Evolutionary conservation across 768 basidiomycete genomes (phyloP).

Genomic region (Amanita muscaria): DNA sequence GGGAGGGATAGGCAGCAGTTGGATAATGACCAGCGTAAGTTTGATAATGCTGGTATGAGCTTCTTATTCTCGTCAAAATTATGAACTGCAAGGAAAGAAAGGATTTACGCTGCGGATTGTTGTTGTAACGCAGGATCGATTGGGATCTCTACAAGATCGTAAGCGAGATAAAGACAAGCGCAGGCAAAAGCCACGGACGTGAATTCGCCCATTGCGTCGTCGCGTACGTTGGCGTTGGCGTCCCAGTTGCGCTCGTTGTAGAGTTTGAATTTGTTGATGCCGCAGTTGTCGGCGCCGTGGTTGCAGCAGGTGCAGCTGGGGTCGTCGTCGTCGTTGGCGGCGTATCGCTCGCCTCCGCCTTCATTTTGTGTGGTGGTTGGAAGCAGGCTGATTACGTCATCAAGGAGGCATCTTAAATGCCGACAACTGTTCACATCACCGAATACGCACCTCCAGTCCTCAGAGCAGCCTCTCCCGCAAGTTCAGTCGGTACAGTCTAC

Average conservation of each 20-base stretch:
- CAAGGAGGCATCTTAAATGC: slow-evolving; percentile 11
- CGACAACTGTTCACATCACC: slow-evolving; percentile 24
- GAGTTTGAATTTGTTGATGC: slow-evolving; percentile 19
- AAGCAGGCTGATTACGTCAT: slow-evolving; percentile 5
- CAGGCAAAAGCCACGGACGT: slow-evolving; percentile 12
- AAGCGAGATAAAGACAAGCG: neutral
- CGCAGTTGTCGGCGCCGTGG: slow-evolving; percentile 15
- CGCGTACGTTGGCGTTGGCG: slow-evolving; percentile 21
- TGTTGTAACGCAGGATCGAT: slow-evolving; percentile 65
- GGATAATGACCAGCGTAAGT: slow-evolving; percentile 35
- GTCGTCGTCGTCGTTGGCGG: neutral
- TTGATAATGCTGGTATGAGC: slow-evolving; percentile 43
- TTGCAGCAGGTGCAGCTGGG: slow-evolving; percentile 9
- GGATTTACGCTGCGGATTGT: slow-evolving; percentile 38
- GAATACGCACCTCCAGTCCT: slow-evolving; percentile 42
- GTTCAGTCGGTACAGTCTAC: slow-evolving; percentile 41
- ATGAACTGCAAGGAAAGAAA: slow-evolving; percentile 11
- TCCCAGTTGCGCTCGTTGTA: slow-evolving; percentile 10
- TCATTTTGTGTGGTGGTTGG: slow-evolving; percentile 22
- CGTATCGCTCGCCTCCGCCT: slow-evolving; percentile 29
- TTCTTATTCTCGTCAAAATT: slow-evolving; percentile 21
- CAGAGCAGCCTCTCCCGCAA: slow-evolving; percentile 42
- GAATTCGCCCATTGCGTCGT: slow-evolving; percentile 25
- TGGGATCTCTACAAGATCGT: slow-evolving; percentile 38
- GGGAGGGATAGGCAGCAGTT: slow-evolving; percentile 33